Percentiles rank a stretch among this genome's conserved stretches.
These are phyloP conservation scores for Takakia lepidozioides DNA, from an alignment of 225 moss, liverwort and hornwort genomes.

Conservation along the genomic window DNA sequence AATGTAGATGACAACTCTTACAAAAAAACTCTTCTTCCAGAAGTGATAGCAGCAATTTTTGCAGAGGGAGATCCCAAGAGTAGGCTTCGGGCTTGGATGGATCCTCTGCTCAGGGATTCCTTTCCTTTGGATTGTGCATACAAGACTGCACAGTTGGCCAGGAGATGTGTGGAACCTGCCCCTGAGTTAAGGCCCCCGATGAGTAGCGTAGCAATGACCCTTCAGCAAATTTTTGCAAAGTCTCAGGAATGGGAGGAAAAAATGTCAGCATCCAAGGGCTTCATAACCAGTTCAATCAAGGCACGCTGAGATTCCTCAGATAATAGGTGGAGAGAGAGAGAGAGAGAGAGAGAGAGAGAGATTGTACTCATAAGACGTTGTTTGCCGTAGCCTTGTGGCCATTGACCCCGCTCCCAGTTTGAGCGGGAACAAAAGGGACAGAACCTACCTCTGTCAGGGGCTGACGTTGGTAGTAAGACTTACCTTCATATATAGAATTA, in stretches of 20 bases:
- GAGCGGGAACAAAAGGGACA: too few species aligned
- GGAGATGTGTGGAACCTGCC: conserved; percentile 61
- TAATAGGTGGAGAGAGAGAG: too few species aligned
- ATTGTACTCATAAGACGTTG: too few species aligned
- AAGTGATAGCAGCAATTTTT: conserved; percentile 55
- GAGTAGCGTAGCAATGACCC: conserved; percentile 52
- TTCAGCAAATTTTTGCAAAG: conserved; percentile 57
- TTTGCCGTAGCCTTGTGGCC: too few species aligned
- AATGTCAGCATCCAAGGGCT: too few species aligned
- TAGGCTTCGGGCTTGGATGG: conserved; percentile 70
- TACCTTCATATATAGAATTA: too few species aligned
- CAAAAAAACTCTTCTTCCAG: conserved; percentile 49
- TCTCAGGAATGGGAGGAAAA: conserved; percentile 73
- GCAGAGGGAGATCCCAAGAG: conserved; percentile 49
- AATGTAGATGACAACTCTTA: conserved; percentile 17
- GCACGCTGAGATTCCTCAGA: too few species aligned
- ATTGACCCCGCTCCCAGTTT: too few species aligned
- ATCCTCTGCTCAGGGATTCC: conserved; percentile 67
- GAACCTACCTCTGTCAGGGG: too few species aligned
- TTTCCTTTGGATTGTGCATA: conserved; percentile 62
- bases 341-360: too few species aligned
- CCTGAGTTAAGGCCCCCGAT: conserved; percentile 64
- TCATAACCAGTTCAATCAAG: too few species aligned
- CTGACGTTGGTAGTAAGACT: too few species aligned
- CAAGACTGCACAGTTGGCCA: conserved; percentile 57